Evolutionary conservation across 169 alveolate genomes (phyloP).

Genomic region (Plasmodium coatneyi): DNA sequence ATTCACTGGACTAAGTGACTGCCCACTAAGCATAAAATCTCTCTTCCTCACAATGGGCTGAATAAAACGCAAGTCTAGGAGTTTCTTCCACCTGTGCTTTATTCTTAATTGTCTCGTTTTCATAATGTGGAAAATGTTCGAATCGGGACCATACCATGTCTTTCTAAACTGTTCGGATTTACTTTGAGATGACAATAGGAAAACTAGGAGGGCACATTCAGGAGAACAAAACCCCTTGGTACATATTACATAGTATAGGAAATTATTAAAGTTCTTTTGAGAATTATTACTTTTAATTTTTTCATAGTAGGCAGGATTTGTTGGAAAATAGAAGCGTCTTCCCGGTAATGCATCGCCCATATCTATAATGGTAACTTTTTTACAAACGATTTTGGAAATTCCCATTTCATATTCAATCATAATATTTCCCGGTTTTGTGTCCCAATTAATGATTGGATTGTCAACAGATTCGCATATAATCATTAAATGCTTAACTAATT

Average conservation of each 20-base stretch:
- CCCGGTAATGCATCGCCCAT: conserved; percentile 85
- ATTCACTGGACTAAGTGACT: background rate
- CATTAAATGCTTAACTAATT: conserved; percentile 76
- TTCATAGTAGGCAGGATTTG: conserved; percentile 77
- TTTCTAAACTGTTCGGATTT: conserved; percentile 78
- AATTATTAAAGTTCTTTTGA: conserved; percentile 47
- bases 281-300: conserved; percentile 48
- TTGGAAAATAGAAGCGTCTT: conserved; percentile 76
- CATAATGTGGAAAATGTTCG: conserved; percentile 59
- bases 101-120: conserved; percentile 75
- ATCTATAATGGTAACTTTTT: conserved; percentile 80
- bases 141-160: conserved; percentile 79
- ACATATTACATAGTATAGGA: conserved; percentile 78
- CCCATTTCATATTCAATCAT: conserved; percentile 73
- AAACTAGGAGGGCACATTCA: conserved; percentile 82
- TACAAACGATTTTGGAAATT: conserved; percentile 74
- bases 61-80: conserved; percentile 69
- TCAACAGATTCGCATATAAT: conserved; percentile 68
- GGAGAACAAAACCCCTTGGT: conserved; percentile 84
- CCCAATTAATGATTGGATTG: conserved; percentile 82
- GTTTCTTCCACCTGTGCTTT: conserved; percentile 76
- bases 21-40: background rate
- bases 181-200: conserved; percentile 77
- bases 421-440: conserved; percentile 83
- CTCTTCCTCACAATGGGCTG: conserved; percentile 48